A percentile compares a stretch with the other conserved stretches of the same genome.
Conservation (phyloP, 1,284 basidiomycete species). For the Puccinia novopanici region DNA sequence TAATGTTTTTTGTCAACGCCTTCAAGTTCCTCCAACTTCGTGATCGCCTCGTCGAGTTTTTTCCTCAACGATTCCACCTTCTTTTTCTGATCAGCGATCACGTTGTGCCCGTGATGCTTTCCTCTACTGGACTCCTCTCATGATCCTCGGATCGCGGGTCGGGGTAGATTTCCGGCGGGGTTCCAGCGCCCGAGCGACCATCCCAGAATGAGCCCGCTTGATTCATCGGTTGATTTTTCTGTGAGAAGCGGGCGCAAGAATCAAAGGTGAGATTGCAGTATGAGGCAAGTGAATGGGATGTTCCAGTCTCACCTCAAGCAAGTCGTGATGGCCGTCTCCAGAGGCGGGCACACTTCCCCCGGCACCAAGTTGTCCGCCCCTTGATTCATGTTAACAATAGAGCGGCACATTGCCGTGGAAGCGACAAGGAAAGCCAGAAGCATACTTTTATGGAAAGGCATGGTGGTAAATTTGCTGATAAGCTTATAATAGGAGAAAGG, state of each 20-base stretch:
- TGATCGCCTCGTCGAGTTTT: neutral
- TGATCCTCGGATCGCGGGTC: neutral
- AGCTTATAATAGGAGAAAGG: neutral
- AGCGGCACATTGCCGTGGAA: neutral
- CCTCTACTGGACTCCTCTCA: neutral
- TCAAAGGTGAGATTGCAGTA: no score
- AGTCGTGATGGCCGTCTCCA: neutral
- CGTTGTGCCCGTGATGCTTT: neutral
- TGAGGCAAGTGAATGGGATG: neutral
- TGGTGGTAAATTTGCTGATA: neutral
- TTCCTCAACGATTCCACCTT: neutral
- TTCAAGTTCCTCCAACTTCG: neutral
- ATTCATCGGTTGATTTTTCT: no score
- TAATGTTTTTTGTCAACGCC: neutral
- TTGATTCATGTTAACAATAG: neutral
- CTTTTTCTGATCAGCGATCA: neutral
- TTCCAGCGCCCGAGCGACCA: neutral
- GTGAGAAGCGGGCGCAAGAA: no score
- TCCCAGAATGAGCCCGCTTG: neutral
- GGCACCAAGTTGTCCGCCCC: neutral
- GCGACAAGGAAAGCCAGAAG: neutral
- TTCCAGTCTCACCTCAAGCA: neutral
- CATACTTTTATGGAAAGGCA: constrained; percentile 3
- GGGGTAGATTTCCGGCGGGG: neutral
- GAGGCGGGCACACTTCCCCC: neutral